Conservation (phyloP, 1,139 yeast genomes). For the Magnusiomyces fungicola region DNA sequence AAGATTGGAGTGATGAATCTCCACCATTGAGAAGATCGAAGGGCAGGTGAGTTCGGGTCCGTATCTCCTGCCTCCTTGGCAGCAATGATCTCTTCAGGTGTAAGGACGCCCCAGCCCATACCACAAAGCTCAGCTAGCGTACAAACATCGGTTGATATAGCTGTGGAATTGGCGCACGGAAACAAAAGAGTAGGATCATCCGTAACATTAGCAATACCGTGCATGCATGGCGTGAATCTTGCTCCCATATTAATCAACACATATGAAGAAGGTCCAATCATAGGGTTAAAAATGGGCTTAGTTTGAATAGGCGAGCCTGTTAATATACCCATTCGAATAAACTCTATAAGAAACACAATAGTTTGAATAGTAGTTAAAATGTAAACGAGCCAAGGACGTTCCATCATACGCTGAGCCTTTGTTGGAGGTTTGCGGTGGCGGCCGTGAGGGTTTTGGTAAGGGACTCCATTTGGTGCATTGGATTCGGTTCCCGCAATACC, state of each 20-base stretch:
- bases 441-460: background rate
- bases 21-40: constrained; percentile 56
- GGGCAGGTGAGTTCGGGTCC: constrained; percentile 26
- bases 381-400: constrained; percentile 30
- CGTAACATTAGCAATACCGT: constrained; percentile 44
- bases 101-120: constrained; percentile 38
- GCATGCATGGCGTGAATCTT: constrained; percentile 68
- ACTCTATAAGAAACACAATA: constrained; percentile 59
- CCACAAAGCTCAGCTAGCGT: constrained; percentile 56
- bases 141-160: constrained; percentile 49
- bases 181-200: constrained; percentile 39
- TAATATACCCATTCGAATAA: constrained; percentile 48
- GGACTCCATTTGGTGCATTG: background rate
- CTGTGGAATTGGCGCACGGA: constrained; percentile 70
- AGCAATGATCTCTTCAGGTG: background rate
- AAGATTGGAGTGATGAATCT: constrained; percentile 65
- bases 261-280: constrained; percentile 74
- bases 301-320: constrained; percentile 69
- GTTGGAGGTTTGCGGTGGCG: background rate
- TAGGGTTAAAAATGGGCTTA: constrained; percentile 67
- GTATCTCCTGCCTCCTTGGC: constrained; percentile 12
- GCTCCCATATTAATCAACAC: constrained; percentile 65
- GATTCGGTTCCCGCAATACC: background rate
- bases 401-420: background rate
- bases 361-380: constrained; percentile 41